Evolutionary conservation across 352 stramenopile species (phyloP).

Genomic region (Pythium phragmiticola): DNA sequence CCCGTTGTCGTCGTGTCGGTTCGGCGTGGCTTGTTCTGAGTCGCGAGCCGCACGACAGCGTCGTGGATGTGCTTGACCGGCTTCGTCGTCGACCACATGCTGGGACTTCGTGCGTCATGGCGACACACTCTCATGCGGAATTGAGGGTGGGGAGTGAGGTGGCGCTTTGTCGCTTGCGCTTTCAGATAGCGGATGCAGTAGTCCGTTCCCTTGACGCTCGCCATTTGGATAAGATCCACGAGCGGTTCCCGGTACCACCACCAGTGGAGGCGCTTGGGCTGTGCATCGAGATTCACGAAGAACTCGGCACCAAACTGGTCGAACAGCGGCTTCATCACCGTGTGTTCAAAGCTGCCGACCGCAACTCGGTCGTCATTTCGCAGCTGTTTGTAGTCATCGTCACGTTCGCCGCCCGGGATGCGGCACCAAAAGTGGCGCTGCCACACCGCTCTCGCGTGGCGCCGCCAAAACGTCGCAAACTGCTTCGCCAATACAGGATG

Average conservation of each 20-base stretch:
- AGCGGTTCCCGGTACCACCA: conserved; percentile 11
- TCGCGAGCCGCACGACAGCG: neutral
- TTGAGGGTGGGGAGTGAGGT: neutral
- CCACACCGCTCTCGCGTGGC: neutral
- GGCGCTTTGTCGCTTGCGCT: neutral
- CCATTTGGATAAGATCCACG: conserved; percentile 3
- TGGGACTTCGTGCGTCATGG: neutral
- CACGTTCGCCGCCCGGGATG: neutral
- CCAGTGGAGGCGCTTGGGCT: neutral
- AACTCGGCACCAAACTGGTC: neutral
- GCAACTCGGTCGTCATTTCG: neutral
- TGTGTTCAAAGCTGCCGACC: neutral
- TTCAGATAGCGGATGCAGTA: conserved; percentile 8
- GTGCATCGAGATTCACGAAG: conserved; percentile 8
- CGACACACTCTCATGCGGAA: neutral
- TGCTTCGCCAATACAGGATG: neutral
- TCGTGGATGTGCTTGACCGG: neutral
- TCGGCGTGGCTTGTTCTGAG: neutral
- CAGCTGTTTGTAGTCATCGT: neutral
- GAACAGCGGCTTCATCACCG: conserved; percentile 1
- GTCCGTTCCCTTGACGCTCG: neutral
- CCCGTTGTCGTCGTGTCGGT: neutral
- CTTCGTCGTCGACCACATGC: conserved; percentile 13
- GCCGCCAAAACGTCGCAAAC: neutral
- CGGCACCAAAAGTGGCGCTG: conserved; percentile 5